phyloP scores from a whole-genome alignment of 1,284 basidiomycete genomes.

The Microbotryomycetes sp. region DNA sequence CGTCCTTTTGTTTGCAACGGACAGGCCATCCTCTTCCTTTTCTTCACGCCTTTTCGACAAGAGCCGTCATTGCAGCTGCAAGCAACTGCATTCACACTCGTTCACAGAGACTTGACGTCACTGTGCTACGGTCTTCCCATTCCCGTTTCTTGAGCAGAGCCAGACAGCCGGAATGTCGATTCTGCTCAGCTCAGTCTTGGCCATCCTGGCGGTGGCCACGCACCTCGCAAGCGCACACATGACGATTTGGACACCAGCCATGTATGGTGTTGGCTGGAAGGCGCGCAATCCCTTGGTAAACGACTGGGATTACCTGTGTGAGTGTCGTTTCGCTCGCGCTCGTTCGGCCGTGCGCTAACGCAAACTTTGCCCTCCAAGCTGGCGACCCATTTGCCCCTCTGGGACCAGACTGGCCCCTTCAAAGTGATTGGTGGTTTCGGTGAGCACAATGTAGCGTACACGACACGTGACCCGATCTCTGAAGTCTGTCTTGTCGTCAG shows the following conservation, averaged over 20 bases:
- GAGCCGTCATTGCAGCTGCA: not conserved
- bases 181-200: not conserved
- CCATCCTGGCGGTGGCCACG: not conserved
- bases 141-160: too few species aligned
- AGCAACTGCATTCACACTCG: too few species aligned
- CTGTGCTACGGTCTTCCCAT: too few species aligned
- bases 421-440: constrained; percentile 13
- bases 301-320: not conserved
- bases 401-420: not conserved
- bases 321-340: not conserved
- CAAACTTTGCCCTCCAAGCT: not conserved
- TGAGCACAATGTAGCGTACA: not conserved
- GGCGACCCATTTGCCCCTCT: not conserved
- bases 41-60: not conserved
- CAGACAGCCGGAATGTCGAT: too few species aligned
- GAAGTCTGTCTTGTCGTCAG: not conserved
- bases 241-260: constrained; percentile 1
- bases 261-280: not conserved
- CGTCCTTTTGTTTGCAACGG: not conserved
- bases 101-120: too few species aligned
- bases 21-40: not conserved
- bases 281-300: not conserved
- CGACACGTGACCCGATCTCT: not conserved
- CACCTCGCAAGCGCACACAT: not conserved
- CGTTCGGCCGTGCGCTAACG: not conserved